Evolutionary conservation across 176 grass and related monocot species (phyloP), one percentile per base, ranked within the genome.

Genomic region (Cocos nucifera): DNA sequence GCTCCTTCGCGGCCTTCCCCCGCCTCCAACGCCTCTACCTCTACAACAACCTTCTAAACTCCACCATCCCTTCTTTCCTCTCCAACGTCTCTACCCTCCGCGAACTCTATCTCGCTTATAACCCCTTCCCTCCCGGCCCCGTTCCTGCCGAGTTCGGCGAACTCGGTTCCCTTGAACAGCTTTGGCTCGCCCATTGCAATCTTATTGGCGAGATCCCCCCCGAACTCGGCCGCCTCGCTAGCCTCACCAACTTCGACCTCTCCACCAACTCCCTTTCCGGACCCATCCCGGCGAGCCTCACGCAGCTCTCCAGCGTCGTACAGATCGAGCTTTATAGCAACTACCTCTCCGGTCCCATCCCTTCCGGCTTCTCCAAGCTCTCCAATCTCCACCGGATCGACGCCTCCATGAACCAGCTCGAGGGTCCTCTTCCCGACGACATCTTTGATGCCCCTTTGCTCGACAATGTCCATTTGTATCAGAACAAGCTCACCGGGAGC

Each of bases 271-370:
- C 4, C 6, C 64, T 98, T 16, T 54, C 60, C 14, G 93, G 87
- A 30, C 62, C 64, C 57, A 89, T 98, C 16, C 87, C 93, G 0
- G 0, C 4, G 0, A 78, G 66, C 28, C 32, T 98, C 24, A 28
- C 73, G 21, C 69, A 67, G 18, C 65, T 89, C 66, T 73, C 53
- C 4, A 78, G 67, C 24, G 49, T 78, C 49, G 64, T 92, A 63
- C 93, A 92, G 68, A 72, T 98, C 10, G 93, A 98, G 74, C 79
- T 88, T 16, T 98, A 74, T 82, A 19, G 23, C 0, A 98, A 98
- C 73, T 39, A 56, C 0, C 81, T 98, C 55, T 65, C 84, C 17
- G 93, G 93, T 1, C 12, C 56, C 4, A 77, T 98, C 48, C 93
- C 93, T 18, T 24, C 25, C 30, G 93, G 93, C 17, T 25, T 98